These are phyloP conservation scores for Lasiodiplodia gonubiensis DNA, from an alignment of 2,329 filamentous ascomycete species.

Conservation along the genomic window DNA sequence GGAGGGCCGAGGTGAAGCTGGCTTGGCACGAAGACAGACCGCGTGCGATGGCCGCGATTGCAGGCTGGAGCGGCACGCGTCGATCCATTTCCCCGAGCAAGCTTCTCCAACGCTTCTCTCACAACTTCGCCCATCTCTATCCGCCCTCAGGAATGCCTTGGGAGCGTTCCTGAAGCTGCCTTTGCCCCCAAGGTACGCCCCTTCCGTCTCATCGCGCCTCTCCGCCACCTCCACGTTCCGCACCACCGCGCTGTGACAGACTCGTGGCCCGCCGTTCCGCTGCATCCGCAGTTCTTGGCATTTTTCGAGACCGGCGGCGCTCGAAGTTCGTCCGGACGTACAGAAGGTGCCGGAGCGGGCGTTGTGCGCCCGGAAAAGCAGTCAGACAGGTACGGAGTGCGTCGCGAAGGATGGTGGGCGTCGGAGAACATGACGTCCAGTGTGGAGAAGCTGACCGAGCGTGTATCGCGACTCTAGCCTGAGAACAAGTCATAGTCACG, in stretches of 20 bases:
- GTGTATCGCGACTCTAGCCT: constrained; percentile 23
- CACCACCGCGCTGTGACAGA: not conserved
- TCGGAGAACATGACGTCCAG: constrained; percentile 8
- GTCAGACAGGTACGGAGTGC: not conserved
- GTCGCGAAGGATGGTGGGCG: not conserved
- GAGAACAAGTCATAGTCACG: constrained; percentile 21
- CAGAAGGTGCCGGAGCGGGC: not conserved
- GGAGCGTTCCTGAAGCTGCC: constrained; percentile 1
- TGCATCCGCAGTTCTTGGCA: not conserved
- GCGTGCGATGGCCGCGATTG: constrained; percentile 4
- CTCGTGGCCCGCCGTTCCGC: not conserved
- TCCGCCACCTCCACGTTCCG: constrained; percentile 11
- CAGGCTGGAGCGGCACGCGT: not conserved
- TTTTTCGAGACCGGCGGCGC: not conserved
- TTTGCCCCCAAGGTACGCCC: constrained; percentile 12
- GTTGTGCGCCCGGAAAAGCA: not conserved
- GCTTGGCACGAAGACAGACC: constrained; percentile 23
- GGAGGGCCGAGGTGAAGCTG: constrained; percentile 18
- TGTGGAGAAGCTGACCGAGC: constrained; percentile 17
- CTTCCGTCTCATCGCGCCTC: not conserved
- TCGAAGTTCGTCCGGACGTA: not conserved
- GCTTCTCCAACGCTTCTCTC: constrained; percentile 19
- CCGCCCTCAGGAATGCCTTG: constrained; percentile 7
- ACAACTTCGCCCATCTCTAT: not conserved
- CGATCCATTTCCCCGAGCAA: constrained; percentile 18